Base-by-base conservation (phyloP, 192 early-diverging fungal genomes). In the Allomyces arbusculus region DNA sequence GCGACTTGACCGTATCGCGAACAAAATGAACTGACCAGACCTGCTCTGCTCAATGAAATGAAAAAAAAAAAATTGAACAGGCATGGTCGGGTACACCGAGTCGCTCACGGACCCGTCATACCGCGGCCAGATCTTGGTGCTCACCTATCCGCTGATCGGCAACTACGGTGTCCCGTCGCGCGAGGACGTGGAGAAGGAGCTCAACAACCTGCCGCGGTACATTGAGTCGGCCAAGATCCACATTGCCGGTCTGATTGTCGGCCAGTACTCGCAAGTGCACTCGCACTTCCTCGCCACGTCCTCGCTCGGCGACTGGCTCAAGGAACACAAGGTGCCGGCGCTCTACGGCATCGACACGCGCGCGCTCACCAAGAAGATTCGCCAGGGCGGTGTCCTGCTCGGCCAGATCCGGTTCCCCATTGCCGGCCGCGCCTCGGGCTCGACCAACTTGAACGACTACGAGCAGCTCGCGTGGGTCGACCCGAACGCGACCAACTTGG, bases 81-180 rank as follows among this genome's bases (percentile, higher is more conserved):
- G 88, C 44, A 96, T 96, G 94, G 91, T 95, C 63, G 95, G 93
- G 61, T 98, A 96, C 73, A 92, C 95, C n/a, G 94, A 98, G 76
- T 94, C 95, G 26, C 79, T 95, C 71, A 96, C 92, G 4, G 94
- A 99, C 78, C 95, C 95, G 16, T 96, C 94, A 61, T 99, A 99
- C 78, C 84, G 88, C 65, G 95, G 95, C 10, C 95, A 99, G 82
- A 96, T 99, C 65, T 79, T 99, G 62, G 91, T 99, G 44, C 76
- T 99, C 64, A 99, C 95, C 65, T 99, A 95, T 78, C 95, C 95
- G 16, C 78, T 99, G 64, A 77, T 99, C 65, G 95, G 95, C 64
- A 99, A 99, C 79, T 95, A 97, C 76, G 95, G 95, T 74, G 94
- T 97, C 11, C 95, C 95, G 28, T 88, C 87, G 40, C 86, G 88